Base-by-base conservation (phyloP, 2,329 filamentous ascomycete species). In the Decorospora gaudefroyi region DNA sequence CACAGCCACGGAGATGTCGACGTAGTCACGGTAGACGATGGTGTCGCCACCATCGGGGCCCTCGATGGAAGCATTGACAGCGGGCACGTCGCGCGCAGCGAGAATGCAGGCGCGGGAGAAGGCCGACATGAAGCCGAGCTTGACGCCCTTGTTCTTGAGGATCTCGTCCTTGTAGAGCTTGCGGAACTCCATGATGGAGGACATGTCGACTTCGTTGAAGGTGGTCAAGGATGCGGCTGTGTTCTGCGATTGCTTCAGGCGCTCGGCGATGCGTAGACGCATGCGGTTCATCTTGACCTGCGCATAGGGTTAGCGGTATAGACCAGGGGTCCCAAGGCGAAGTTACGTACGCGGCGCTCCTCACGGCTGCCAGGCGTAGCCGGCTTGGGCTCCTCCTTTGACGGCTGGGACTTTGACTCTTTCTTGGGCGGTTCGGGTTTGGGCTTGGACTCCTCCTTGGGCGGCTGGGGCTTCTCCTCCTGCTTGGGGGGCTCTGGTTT, bases 261-360 rank as follows among this genome's bases (percentile, higher is more conserved):
- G 90, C 78, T 99, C 93, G 36, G 93, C 90, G 61, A 97, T 99
- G 51, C 93, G 86, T 50, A 97, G 83, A 57, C 93, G 90, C 93
- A 99, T 99, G 56, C 93, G 90, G 79, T 97, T 97, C 93, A 99
- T 99, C 81, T 99, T 99, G 65, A 97, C 90, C 88, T 93, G 62
- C 42, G 53, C 9, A 38, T n/a, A 15, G 31, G 32, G 31, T 62
- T 26, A 62, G 57, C n/a, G n/a, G n/a, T n/a, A n/a, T n/a, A n/a
- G n/a, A n/a, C n/a, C n/a, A n/a, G 21, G 18, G 4, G n/a, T 3
- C 13, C 11, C 8, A 33, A 13, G 7, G 7, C 3, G 17, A 35
- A 29, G 16, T 25, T 73, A 76, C 87, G 57, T 83, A 92, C 90
- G 50, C 90, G 84, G 55, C 89, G 86, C 78, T 99, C 92, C 60